Evolutionary conservation across 306 rosid species (phyloP).

Genomic region (Oemleria cerasiformis): DNA sequence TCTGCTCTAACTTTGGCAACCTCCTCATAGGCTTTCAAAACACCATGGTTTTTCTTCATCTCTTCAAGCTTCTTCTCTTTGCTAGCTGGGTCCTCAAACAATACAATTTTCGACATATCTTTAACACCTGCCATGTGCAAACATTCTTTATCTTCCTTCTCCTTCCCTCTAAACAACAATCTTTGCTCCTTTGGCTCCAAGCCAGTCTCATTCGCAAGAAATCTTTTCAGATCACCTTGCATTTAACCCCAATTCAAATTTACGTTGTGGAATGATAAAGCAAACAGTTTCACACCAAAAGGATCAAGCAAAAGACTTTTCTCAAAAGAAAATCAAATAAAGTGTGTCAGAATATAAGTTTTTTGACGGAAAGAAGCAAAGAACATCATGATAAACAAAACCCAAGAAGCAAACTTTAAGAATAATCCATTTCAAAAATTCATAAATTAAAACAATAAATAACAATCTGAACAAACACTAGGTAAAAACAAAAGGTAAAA

Average conservation of each 20-base stretch:
- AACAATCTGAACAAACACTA: neutral
- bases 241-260: constrained; percentile 5
- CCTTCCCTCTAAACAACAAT: constrained; percentile 59
- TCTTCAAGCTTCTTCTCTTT: constrained; percentile 57
- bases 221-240: constrained; percentile 63
- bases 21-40: constrained; percentile 42
- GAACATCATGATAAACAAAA: neutral
- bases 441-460: neutral
- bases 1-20: constrained; percentile 42
- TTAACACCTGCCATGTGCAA: constrained; percentile 64
- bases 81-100: constrained; percentile 75
- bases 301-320: constrained; percentile 4
- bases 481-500: neutral
- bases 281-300: neutral
- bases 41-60: constrained; percentile 41
- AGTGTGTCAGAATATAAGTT: neutral
- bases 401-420: neutral
- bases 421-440: neutral
- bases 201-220: constrained; percentile 47
- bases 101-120: constrained; percentile 58
- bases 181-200: constrained; percentile 67
- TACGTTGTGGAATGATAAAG: neutral
- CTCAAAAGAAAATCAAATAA: neutral
- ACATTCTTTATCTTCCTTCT: constrained; percentile 61
- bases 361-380: neutral